These are phyloP conservation scores for Ophiocordyceps unilateralis DNA, from an alignment of 2,329 filamentous ascomycete species.

Conservation along the genomic window DNA sequence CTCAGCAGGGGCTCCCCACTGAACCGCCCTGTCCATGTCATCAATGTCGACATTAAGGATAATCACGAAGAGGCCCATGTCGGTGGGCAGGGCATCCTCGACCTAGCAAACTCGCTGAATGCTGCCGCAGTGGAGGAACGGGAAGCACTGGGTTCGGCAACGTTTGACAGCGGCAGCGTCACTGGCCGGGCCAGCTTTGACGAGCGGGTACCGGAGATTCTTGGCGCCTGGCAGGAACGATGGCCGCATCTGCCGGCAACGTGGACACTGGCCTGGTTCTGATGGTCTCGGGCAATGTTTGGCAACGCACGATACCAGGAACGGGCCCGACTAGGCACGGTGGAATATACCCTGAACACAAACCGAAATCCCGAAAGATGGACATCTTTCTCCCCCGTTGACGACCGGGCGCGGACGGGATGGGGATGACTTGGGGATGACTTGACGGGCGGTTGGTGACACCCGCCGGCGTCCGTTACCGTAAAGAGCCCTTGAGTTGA, in stretches of 20 bases:
- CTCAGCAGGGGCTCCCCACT: conserved; percentile 70
- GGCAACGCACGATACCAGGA: neutral
- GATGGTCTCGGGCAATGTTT: conserved; percentile 8
- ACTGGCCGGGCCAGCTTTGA: conserved; percentile 66
- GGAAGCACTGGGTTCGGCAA: conserved; percentile 40
- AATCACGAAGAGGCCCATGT: conserved; percentile 93
- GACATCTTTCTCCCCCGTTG: neutral
- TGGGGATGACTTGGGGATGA: neutral
- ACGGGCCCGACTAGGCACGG: neutral
- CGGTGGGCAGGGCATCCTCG: conserved; percentile 79
- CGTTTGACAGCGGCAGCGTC: conserved; percentile 53
- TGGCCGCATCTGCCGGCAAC: conserved; percentile 83
- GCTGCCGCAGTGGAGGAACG: conserved; percentile 63
- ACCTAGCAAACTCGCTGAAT: conserved; percentile 76
- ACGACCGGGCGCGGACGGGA: neutral
- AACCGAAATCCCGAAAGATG: too few relatives aligned
- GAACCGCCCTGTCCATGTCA: conserved; percentile 88
- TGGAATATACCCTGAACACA: neutral
- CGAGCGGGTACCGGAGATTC: conserved; percentile 78
- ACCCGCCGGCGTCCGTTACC: neutral
- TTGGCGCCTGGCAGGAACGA: conserved; percentile 84
- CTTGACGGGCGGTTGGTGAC: neutral
- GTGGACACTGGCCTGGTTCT: conserved; percentile 96
- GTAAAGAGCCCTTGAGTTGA: neutral
- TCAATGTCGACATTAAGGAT: conserved; percentile 96